Evolutionary conservation across 306 rosid genomes (phyloP).

Genomic region (Quercus ilex): DNA sequence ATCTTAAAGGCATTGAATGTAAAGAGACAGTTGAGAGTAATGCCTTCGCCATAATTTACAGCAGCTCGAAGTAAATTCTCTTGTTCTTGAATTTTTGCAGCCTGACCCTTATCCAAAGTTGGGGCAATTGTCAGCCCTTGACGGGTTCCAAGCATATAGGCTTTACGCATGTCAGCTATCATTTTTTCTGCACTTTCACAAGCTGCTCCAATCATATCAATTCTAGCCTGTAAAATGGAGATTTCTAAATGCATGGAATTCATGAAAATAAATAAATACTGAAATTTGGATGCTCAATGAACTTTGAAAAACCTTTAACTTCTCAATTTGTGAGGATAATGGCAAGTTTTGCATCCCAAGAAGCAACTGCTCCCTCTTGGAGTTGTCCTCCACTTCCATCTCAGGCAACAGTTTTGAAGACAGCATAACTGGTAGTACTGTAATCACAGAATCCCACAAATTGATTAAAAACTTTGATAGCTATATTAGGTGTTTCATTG

Average conservation of each 20-base stretch:
- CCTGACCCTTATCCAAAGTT: slow-evolving; percentile 89
- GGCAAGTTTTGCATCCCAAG: slow-evolving; percentile 86
- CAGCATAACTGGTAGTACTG: slow-evolving; percentile 84
- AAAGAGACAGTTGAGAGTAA: neutral
- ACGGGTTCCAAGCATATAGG: slow-evolving; percentile 82
- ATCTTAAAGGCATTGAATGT: neutral
- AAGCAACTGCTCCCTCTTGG: slow-evolving; percentile 75
- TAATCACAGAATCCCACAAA: slow-evolving; percentile 12
- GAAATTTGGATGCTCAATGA: neutral
- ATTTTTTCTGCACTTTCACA: slow-evolving; percentile 95
- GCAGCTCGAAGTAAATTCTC: slow-evolving; percentile 90
- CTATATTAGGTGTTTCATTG: neutral
- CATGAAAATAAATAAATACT: neutral
- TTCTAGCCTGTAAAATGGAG: slow-evolving; percentile 51
- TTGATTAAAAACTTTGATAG: neutral
- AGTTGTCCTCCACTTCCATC: slow-evolving; percentile 78
- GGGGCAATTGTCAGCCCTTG: slow-evolving; percentile 78
- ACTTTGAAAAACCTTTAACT: slow-evolving; percentile 54
- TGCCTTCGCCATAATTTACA: slow-evolving; percentile 80
- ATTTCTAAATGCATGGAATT: neutral
- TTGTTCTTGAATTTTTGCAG: slow-evolving; percentile 91
- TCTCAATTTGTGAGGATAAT: slow-evolving; percentile 66
- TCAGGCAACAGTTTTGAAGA: slow-evolving; percentile 86
- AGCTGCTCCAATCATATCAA: slow-evolving; percentile 87
- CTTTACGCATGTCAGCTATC: slow-evolving; percentile 90